Conservation (phyloP, 140 eudicot species). For the Stevia rebaudiana region DNA sequence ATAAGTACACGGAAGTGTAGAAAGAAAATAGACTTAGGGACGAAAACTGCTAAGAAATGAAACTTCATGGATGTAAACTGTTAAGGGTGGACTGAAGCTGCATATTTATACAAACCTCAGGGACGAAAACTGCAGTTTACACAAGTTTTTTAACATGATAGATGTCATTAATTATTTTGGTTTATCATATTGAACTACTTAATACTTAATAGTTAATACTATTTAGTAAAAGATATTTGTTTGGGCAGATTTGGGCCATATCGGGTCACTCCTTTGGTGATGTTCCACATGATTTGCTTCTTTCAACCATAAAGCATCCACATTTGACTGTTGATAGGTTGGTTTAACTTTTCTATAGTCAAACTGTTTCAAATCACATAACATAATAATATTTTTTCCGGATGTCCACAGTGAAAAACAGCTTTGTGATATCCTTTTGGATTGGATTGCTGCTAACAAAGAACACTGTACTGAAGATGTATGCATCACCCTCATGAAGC, state of each 20-base stretch:
- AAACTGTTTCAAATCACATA: not conserved
- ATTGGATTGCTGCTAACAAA: conserved; percentile 59
- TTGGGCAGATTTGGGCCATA: conserved; percentile 65
- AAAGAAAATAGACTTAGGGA: too few relatives aligned
- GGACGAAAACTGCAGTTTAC: too few relatives aligned
- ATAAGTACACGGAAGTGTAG: too few relatives aligned
- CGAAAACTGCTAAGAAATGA: too few relatives aligned
- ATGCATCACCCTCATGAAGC: conserved; percentile 36
- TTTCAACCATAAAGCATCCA: conserved; percentile 57
- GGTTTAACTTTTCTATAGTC: conserved; percentile 9
- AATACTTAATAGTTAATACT: too few relatives aligned
- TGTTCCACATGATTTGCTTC: conserved; percentile 47
- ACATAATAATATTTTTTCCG: not conserved
- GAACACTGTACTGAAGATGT: conserved; percentile 24
- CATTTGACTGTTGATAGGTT: conserved; percentile 76
- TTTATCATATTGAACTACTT: too few relatives aligned
- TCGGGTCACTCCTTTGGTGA: conserved; percentile 42
- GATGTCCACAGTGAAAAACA: conserved; percentile 65
- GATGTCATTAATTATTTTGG: too few relatives aligned
- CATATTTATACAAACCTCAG: too few relatives aligned
- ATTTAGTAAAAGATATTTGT: conserved; percentile 8
- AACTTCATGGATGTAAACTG: too few relatives aligned
- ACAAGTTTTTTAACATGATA: too few relatives aligned
- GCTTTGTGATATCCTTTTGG: conserved; percentile 63
- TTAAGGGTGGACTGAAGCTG: too few relatives aligned